phyloP scores from a whole-genome alignment of 371 early-diverging fungal species.

The Mucor indicus region DNA sequence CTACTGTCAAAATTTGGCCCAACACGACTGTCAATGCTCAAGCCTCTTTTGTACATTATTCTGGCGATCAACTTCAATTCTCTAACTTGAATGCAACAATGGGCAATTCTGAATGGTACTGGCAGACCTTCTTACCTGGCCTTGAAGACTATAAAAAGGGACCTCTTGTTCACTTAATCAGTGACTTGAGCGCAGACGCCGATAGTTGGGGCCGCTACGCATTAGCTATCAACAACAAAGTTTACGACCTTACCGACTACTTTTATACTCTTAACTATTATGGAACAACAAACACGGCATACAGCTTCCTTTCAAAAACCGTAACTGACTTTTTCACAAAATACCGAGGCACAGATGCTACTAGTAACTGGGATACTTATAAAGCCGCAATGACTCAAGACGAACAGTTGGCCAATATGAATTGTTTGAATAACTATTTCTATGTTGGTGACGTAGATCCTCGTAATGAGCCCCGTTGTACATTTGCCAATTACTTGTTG shows the following conservation, averaged over 20 bases:
- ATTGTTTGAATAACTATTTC: constrained; percentile 80
- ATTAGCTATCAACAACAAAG: constrained; percentile 57
- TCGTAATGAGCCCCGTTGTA: constrained; percentile 71
- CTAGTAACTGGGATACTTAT: constrained; percentile 44
- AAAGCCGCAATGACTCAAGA: constrained; percentile 15
- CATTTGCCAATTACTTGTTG: constrained; percentile 82
- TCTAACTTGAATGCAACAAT: neutral
- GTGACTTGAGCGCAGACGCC: constrained; percentile 33
- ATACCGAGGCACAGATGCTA: constrained; percentile 60
- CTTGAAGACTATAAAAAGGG: constrained; percentile 64
- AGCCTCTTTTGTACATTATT: constrained; percentile 22
- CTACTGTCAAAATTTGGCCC: constrained; percentile 19
- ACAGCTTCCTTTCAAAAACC: constrained; percentile 38
- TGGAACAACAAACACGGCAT: constrained; percentile 12
- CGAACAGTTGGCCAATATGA: constrained; percentile 27
- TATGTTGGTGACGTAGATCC: constrained; percentile 82
- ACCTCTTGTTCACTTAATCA: constrained; percentile 45
- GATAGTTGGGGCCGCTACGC: constrained; percentile 38
- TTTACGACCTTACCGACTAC: constrained; percentile 72
- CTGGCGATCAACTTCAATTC: constrained; percentile 16
- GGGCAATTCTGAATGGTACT: constrained; percentile 49
- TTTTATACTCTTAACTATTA: constrained; percentile 33
- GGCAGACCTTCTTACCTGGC: constrained; percentile 49
- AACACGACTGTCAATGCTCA: constrained; percentile 12
- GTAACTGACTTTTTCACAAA: constrained; percentile 57